Evolutionary conservation across 805 yeast species (phyloP).

Genomic region (Starmerella apicola): DNA sequence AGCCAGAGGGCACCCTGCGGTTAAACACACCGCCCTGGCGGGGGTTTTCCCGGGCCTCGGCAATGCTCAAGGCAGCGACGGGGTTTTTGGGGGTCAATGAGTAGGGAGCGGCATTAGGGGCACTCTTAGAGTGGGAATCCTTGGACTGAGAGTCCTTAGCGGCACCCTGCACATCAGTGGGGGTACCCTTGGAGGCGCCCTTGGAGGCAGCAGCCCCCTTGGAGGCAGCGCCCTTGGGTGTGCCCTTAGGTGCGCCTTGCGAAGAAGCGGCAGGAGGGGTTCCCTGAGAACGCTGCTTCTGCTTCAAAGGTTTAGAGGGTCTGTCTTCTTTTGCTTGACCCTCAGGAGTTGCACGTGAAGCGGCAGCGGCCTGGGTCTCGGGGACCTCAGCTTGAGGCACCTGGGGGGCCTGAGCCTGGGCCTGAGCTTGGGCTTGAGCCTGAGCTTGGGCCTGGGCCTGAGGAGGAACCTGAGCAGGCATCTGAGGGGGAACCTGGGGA

Average conservation of each 20-base stretch:
- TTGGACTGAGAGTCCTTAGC: not conserved
- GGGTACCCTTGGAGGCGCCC: not conserved
- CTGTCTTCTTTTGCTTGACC: not conserved
- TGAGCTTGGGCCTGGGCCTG: slow-evolving; percentile 5
- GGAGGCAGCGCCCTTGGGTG: too few species aligned
- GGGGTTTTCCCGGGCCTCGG: slow-evolving; percentile 3
- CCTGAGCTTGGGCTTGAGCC: slow-evolving; percentile 1
- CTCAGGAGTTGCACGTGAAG: not conserved
- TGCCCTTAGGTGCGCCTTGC: too few species aligned
- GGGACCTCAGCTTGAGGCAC: not conserved
- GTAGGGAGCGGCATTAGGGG: slow-evolving; percentile 10
- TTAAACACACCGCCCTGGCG: not conserved
- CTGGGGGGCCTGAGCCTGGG: not conserved
- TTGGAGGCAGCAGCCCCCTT: too few species aligned
- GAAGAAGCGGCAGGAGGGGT: not conserved
- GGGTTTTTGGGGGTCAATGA: slow-evolving; percentile 5
- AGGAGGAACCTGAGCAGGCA: not conserved
- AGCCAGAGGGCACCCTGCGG: slow-evolving; percentile 1
- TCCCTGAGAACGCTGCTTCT: not conserved
- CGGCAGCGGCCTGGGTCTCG: not conserved
- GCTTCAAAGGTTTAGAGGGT: slow-evolving; percentile 3
- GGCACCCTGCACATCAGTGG: not conserved
- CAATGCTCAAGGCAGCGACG: slow-evolving; percentile 5
- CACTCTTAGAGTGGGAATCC: slow-evolving; percentile 1
- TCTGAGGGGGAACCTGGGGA: not conserved